phyloP scores from a whole-genome alignment of 176 grass and related monocot genomes.

The Dactylis glomerata region DNA sequence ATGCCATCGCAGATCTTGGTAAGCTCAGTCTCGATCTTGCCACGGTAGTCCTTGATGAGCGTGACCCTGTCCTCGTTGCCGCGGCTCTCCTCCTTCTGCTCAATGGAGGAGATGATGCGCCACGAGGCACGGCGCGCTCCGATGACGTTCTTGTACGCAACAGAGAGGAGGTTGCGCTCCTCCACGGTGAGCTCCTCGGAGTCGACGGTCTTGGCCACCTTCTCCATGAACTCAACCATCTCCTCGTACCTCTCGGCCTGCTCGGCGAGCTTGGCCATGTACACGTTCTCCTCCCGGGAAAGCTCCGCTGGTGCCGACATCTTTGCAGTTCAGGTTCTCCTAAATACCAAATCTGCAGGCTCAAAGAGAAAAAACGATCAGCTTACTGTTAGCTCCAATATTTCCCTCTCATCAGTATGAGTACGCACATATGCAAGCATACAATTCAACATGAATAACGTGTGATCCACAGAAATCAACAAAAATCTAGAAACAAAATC shows the following conservation, averaged over 20 bases:
- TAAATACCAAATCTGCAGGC: constrained; percentile 29
- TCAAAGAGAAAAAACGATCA: constrained; percentile 1
- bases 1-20: constrained; percentile 80
- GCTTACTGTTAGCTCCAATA: not conserved
- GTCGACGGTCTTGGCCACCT: constrained; percentile 64
- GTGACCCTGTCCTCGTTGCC: constrained; percentile 71
- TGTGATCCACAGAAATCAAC: not conserved
- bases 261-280: constrained; percentile 88
- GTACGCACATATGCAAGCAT: not conserved
- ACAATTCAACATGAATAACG: not conserved
- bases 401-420: not conserved
- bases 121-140: constrained; percentile 74
- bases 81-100: constrained; percentile 85
- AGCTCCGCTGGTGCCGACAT: constrained; percentile 62
- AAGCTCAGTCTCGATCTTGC: constrained; percentile 73
- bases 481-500: not conserved
- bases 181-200: constrained; percentile 71
- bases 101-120: constrained; percentile 87
- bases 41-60: constrained; percentile 72
- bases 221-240: constrained; percentile 96
- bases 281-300: constrained; percentile 78
- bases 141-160: constrained; percentile 89
- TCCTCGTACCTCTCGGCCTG: constrained; percentile 91
- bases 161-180: constrained; percentile 90
- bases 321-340: constrained; percentile 8